Base-by-base conservation (phyloP, 495 filamentous ascomycete genomes). In the Annulohypoxylon bovei region DNA sequence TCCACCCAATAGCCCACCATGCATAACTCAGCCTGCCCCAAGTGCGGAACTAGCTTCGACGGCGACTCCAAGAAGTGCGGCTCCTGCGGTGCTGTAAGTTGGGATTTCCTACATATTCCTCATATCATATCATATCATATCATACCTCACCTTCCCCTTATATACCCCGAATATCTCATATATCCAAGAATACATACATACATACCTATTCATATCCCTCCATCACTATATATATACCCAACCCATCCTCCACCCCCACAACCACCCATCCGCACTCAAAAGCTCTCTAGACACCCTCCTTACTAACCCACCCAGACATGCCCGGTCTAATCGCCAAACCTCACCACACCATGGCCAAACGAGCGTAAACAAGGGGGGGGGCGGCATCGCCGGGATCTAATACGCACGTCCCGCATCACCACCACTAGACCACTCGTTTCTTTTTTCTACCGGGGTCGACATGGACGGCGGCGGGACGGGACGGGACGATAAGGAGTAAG, bases 1-100 rank as follows among this genome's bases (percentile, higher is more conserved):
- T 18, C 40, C 16, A 8, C 14, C 28, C 8, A 46, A 47, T 56
- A 37, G 6, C 12, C 35, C 76, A 82, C 70, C 35, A 84, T 84
- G 81, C 81, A 84, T 75, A 77, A 75, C 75, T 62, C 72, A 12
- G 52, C 61, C 72, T 83, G 83, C 81, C 83, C 83, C 79, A 85
- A 83, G 79, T 85, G 83, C 80, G 81, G 82, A 55, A 71, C 72
- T 73, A 66, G 70, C 62, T 76, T 78, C 57, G 72, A 75, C 56
- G 78, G 81, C 56, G 65, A 70, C 14, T 20, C 39, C 73, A 85
- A 85, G 82, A 76, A 78, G 44, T 85, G 83, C 80, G 71, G 70
- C 42, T 68, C 77, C 20, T 85, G 83, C 80, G 82, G 83, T 16
- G 82, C 83, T 67, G 83, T 85, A 80, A 76, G 83, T 78, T 12